Base-by-base conservation (phyloP, 306 rosid genomes). In the Medicago ruthenica region DNA sequence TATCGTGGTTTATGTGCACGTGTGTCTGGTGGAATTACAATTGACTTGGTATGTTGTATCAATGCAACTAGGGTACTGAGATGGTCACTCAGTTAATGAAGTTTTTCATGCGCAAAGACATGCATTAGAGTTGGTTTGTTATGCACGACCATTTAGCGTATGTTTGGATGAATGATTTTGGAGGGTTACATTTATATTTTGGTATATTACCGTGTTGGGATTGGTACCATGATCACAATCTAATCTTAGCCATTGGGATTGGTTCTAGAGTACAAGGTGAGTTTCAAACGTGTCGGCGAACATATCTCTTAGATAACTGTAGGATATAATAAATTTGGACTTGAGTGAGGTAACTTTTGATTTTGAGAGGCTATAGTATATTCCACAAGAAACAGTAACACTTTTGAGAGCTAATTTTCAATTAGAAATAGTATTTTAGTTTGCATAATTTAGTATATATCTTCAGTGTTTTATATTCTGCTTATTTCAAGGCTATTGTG, bases 271-370 rank as follows among this genome's bases (percentile, higher is more conserved):
- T 58, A 31, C 44, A 5, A 8, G 81, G 21, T 44, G 61, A 77
- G 62, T 47, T 58, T 58, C 74, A 31, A 44, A 57, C 13, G 9
- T 44, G 42, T 68, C 11, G 37, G 37, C 37, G 31, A 48, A 77
- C 61, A 47, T 61, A 10, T 51, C 51, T 78, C 67, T 39, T 16
- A 12, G 17, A 74, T 34, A 57, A 39, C 36, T 58, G 76, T 27
- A 31, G 45, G 20, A 18, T 62, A 39, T 39, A 77, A 76, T 48
- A 47, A 27, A 55, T 24, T 31, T 63, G 39, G 60, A 61, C 13
- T 12, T 22, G 78, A 44, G 63, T 44, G 70, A 44, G 59, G 65
- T 21, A 41, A 36, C 48, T 54, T 73, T 72, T 61, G 53, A 62
- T 74, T 78, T 55, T 72, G 58, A 22, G 44, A 65, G 18, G 36